These are phyloP conservation scores for Yamadazyma ubonensis DNA, from an alignment of 805 yeast genomes.

Conservation along the genomic window DNA sequence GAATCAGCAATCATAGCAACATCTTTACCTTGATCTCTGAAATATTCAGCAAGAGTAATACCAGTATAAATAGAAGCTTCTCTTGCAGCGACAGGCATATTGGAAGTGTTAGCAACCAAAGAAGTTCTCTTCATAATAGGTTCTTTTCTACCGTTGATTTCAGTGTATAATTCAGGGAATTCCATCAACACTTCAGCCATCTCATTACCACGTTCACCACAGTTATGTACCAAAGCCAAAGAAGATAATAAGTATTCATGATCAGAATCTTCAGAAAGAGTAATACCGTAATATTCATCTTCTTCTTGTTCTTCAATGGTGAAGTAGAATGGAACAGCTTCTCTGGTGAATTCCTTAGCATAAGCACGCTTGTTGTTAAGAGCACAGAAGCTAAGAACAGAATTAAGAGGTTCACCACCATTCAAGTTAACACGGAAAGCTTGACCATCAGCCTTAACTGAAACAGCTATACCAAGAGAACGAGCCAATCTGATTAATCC, in stretches of 20 bases:
- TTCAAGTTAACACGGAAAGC: slow-evolving; percentile 16
- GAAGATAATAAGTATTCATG: slow-evolving; percentile 43
- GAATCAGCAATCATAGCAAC: slow-evolving; percentile 99
- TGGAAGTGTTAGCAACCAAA: slow-evolving; percentile 96
- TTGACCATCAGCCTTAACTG: slow-evolving; percentile 20
- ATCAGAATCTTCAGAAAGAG: slow-evolving; percentile 39
- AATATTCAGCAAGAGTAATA: slow-evolving; percentile 96
- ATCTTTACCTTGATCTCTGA: slow-evolving; percentile 99
- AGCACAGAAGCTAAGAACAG: slow-evolving; percentile 26
- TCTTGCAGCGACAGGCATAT: slow-evolving; percentile 99
- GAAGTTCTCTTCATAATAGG: slow-evolving; percentile 99
- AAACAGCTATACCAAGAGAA: slow-evolving; percentile 42
- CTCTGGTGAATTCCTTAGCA: slow-evolving; percentile 14
- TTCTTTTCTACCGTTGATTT: slow-evolving; percentile 88
- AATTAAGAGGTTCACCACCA: slow-evolving; percentile 22
- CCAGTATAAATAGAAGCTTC: slow-evolving; percentile 99
- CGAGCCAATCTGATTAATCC: slow-evolving; percentile 40
- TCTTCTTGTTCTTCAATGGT: slow-evolving; percentile 22
- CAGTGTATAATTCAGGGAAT: slow-evolving; percentile 96
- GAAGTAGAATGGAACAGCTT: slow-evolving; percentile 28
- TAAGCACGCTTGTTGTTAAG: slow-evolving; percentile 15
- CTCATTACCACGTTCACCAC: slow-evolving; percentile 98
- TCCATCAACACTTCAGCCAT: slow-evolving; percentile 99
- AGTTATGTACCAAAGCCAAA: slow-evolving; percentile 29
- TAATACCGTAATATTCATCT: slow-evolving; percentile 44